Base-by-base conservation (phyloP, 2,329 filamentous ascomycete genomes). In the Botryotinia globosa region DNA sequence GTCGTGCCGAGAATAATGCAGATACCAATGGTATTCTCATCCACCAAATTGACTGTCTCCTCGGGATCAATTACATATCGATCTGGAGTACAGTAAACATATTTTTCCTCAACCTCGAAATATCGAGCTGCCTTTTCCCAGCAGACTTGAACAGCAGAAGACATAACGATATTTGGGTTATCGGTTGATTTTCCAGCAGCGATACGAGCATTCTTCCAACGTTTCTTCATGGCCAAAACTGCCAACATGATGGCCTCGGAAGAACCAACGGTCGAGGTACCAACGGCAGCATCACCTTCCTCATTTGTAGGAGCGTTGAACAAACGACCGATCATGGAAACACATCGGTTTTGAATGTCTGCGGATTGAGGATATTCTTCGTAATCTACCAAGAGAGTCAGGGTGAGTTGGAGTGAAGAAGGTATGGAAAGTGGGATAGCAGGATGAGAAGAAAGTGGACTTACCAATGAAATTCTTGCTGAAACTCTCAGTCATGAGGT, bases 91-190 rank as follows among this genome's bases (percentile, higher is more conserved):
- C 89, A 91, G 81, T 88, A 90, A 45, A 91, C 88, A 14, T 88
- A 94, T 83, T 92, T 93, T 85, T 98, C 94, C 77, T 98, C 95
- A 59, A 98, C 88, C 79, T 98, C 95, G 78, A 97, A 96, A 84
- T 97, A 97, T 69, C 94, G 87, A 7, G 91, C 89, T 0, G 92
- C 91, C 85, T 98, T 98, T 83, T 98, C 94, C 94, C 94, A 98
- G 86, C 94, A 97, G 58, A 98, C 95, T 84, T 98, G 95, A 3
- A 98, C 95, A 45, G 95, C 94, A 39, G 93, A 94, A 78, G 93
- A 96, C 95, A 98, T 98, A 85, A 98, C 85, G 74, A 98, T 91
- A 83, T 98, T 98, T 72, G 95, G 95, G 62, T 88, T 87, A 75
- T 94, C 92, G 74, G 82, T 88, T 71, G 94, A 88, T 85, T 97